Evolutionary conservation across 805 yeast genomes (phyloP).

Genomic region (Hagleromyces aurorensis): DNA sequence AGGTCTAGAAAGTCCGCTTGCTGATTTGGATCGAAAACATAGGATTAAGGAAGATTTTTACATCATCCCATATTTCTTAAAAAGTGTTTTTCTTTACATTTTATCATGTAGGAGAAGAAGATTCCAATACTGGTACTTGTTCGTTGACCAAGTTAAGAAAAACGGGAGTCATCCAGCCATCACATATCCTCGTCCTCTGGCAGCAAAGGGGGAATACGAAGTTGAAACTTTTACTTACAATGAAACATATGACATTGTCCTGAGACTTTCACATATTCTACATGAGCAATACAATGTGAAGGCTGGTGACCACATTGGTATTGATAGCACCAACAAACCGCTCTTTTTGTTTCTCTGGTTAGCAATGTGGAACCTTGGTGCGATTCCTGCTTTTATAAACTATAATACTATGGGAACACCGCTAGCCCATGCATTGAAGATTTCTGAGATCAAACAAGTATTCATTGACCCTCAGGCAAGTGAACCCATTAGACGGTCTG

Average conservation of each 20-base stretch:
- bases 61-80: conserved; percentile 38
- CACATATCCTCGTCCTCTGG: conserved; percentile 41
- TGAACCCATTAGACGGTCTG: conserved; percentile 43
- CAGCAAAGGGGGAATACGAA: conserved; percentile 47
- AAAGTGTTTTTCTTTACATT: conserved; percentile 36
- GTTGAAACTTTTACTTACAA: conserved; percentile 60
- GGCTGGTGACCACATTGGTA: conserved; percentile 59
- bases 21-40: conserved; percentile 24
- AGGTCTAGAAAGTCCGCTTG: conserved; percentile 10
- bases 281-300: conserved; percentile 55
- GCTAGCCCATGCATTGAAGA: conserved; percentile 68
- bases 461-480: conserved; percentile 70
- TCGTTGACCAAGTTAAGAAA: conserved; percentile 47
- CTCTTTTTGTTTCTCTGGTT: conserved; percentile 73
- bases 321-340: conserved; percentile 78
- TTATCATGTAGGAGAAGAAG: conserved; percentile 20
- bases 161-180: conserved; percentile 51
- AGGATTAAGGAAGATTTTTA: conserved; percentile 45
- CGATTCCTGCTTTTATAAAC: conserved; percentile 79
- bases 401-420: conserved; percentile 69
- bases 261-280: conserved; percentile 59
- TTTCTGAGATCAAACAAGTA: conserved; percentile 55
- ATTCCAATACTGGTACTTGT: conserved; percentile 60
- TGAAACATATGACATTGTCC: conserved; percentile 58
- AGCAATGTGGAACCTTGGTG: conserved; percentile 87